These are phyloP conservation scores for Microbotryum scabiosae DNA, from an alignment of 1,284 basidiomycete species.

Conservation along the genomic window DNA sequence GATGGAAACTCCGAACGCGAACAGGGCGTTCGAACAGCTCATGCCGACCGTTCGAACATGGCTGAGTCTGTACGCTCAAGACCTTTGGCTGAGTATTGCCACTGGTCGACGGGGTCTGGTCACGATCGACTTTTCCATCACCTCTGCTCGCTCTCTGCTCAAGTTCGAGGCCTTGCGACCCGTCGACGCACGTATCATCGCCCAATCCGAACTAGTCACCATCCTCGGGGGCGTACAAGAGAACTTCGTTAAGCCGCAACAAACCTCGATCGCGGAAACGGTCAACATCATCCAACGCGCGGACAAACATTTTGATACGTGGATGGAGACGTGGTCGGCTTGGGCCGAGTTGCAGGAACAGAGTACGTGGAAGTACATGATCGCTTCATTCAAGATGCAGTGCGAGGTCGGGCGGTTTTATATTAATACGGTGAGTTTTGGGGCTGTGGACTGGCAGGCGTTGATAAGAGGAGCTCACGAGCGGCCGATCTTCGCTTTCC, in stretches of 20 bases:
- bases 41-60: constrained; percentile 21
- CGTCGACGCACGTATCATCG: constrained; percentile 26
- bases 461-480: not conserved
- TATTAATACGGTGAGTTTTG: constrained; percentile 8
- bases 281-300: constrained; percentile 20
- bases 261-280: constrained; percentile 15
- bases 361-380: constrained; percentile 7
- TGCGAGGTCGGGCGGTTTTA: constrained; percentile 12
- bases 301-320: constrained; percentile 16
- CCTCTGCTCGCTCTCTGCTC: constrained; percentile 20
- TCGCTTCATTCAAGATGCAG: constrained; percentile 3
- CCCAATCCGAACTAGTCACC: constrained; percentile 24
- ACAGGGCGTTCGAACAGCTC: constrained; percentile 13
- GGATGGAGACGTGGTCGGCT: constrained; percentile 23
- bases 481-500: no score
- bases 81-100: constrained; percentile 26
- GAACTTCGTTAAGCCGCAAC: constrained; percentile 21
- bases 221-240: constrained; percentile 24
- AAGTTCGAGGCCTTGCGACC: constrained; percentile 24
- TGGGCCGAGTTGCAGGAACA: constrained; percentile 13
- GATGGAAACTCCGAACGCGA: constrained; percentile 10
- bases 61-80: constrained; percentile 20
- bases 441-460: not conserved
- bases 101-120: constrained; percentile 25
- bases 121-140: constrained; percentile 26